Evolutionary conservation across 2,329 filamentous ascomycete species (phyloP).

Genomic region (Fusarium pseudocircinatum): DNA sequence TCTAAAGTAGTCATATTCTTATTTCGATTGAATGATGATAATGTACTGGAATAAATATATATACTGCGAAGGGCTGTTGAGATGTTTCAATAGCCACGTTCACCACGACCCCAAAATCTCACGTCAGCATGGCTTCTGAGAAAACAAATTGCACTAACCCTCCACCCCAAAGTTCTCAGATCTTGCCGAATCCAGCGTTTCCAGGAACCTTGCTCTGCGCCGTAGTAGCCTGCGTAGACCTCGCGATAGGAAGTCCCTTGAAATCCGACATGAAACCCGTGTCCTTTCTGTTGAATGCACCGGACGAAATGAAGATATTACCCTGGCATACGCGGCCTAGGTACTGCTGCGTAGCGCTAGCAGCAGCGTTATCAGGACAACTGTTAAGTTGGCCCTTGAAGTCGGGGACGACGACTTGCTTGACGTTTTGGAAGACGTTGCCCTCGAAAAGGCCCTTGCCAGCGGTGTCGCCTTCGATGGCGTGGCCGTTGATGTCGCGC

Average conservation of each 20-base stretch:
- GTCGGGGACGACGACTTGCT: slow-evolving; percentile 25
- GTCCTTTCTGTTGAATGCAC: slow-evolving; percentile 12
- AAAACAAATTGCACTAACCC: not conserved
- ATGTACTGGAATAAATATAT: not conserved
- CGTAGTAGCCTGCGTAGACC: not conserved
- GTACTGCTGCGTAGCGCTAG: slow-evolving; percentile 16
- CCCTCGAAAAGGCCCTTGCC: slow-evolving; percentile 44
- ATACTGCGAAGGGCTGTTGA: fast-evolving
- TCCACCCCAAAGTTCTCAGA: too few relatives aligned
- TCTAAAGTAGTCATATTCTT: fast-evolving
- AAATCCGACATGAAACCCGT: slow-evolving; percentile 31
- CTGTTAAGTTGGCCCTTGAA: slow-evolving; percentile 41
- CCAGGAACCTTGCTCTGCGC: slow-evolving; percentile 3
- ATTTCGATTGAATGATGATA: not conserved
- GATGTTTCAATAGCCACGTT: not conserved
- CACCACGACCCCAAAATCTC: not conserved
- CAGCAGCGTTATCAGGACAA: slow-evolving; percentile 29
- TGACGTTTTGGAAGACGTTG: slow-evolving; percentile 40
- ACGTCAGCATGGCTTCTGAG: not conserved
- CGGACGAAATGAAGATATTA: slow-evolving; percentile 17
- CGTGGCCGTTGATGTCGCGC: slow-evolving; percentile 41
- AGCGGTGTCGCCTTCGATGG: slow-evolving; percentile 39
- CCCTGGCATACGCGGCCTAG: slow-evolving; percentile 23
- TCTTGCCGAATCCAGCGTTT: slow-evolving; percentile 8
- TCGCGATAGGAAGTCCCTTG: slow-evolving; percentile 7